Percentiles rank a stretch among this genome's conserved stretches.
These are phyloP conservation scores for Pyricularia pennisetigena DNA, from an alignment of 2,329 filamentous ascomycete species.

Conservation along the genomic window DNA sequence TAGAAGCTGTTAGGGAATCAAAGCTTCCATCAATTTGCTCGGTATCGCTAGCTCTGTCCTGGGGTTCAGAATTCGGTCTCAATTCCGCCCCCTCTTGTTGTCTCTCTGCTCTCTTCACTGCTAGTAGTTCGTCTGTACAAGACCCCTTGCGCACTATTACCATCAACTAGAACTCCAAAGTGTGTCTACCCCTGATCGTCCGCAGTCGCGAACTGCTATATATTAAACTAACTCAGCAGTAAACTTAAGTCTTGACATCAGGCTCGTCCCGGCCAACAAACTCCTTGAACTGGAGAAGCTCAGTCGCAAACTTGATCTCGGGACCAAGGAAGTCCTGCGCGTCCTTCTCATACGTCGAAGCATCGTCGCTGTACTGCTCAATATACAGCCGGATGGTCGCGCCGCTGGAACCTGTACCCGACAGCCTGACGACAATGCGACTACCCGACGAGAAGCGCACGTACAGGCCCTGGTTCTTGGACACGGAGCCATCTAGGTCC, in stretches of 20 bases:
- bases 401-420: slow-evolving; percentile 88
- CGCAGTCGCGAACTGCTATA: not conserved
- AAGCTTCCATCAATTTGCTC: not conserved
- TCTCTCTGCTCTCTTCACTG: not conserved
- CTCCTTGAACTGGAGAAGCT: slow-evolving; percentile 86
- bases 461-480: slow-evolving; percentile 92
- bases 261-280: slow-evolving; percentile 87
- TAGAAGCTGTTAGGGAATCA: not conserved
- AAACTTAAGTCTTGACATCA: slow-evolving; percentile 78
- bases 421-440: slow-evolving; percentile 89
- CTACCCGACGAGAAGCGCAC: slow-evolving; percentile 91
- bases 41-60: not conserved
- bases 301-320: slow-evolving; percentile 76
- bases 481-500: slow-evolving; percentile 93
- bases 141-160: too few relatives aligned
- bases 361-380: slow-evolving; percentile 85
- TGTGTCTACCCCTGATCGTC: not conserved
- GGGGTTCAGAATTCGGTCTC: not conserved
- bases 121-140: not conserved
- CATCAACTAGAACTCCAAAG: too few relatives aligned
- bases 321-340: slow-evolving; percentile 91
- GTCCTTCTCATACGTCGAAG: slow-evolving; percentile 66
- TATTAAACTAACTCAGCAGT: not conserved
- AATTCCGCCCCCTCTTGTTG: too few relatives aligned
- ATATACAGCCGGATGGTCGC: slow-evolving; percentile 96